Conservation (phyloP, 768 basidiomycete genomes). For the Strobilomyces dryophilus region DNA sequence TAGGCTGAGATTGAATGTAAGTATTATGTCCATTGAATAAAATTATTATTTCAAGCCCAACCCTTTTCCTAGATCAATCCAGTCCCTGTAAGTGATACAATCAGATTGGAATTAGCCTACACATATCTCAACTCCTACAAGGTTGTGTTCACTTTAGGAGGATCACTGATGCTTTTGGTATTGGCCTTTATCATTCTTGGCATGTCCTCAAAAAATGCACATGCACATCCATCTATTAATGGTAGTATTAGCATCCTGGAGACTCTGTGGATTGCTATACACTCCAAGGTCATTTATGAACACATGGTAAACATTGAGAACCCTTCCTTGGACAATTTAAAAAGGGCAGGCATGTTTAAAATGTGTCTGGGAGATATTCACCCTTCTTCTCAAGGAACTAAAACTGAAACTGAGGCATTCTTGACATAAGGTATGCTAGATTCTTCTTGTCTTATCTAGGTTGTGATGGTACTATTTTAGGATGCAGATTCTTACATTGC, state of each 20-base stretch:
- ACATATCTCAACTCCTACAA: not conserved
- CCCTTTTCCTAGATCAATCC: conserved; percentile 9
- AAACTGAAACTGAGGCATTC: no score
- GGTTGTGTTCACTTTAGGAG: not conserved
- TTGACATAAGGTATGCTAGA: no score
- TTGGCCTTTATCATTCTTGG: not conserved
- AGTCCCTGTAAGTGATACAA: conserved; percentile 10
- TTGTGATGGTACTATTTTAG: no score
- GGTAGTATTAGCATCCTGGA: conserved; percentile 14
- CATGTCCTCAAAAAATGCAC: not conserved
- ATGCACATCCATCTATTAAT: not conserved
- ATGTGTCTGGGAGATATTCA: no score
- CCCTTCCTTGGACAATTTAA: not conserved
- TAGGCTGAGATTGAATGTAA: no score
- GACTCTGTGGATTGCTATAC: conserved; percentile 6
- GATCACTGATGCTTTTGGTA: conserved; percentile 5
- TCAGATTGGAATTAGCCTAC: not conserved
- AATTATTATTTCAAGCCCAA: no score
- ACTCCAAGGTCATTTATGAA: conserved; percentile 2
- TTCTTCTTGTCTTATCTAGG: no score
- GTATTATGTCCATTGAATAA: not conserved
- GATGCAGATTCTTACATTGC: no score
- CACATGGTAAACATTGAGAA: not conserved
- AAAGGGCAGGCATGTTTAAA: no score
- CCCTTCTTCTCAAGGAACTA: no score